phyloP scores from a whole-genome alignment of 345 rosid genomes.

The Acer negundo region DNA sequence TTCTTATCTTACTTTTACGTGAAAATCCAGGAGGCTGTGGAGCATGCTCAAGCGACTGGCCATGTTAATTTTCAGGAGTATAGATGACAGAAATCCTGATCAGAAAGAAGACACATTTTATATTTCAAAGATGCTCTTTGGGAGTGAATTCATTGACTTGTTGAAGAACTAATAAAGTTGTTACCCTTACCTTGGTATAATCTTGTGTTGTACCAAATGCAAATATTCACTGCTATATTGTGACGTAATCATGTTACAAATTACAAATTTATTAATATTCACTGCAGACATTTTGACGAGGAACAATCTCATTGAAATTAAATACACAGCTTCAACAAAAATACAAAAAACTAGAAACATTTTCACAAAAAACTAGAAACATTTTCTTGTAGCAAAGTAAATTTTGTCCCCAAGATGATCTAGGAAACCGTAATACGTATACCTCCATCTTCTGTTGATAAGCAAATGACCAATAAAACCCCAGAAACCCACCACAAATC shows the following conservation, averaged over 20 bases:
- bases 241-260: too few relatives aligned
- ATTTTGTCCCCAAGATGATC: neutral
- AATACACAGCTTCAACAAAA: too few relatives aligned
- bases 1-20: neutral
- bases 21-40: slow-evolving; percentile 74
- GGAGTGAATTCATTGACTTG: neutral
- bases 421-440: neutral
- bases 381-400: neutral
- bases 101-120: neutral
- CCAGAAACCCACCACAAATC: slow-evolving; percentile 1
- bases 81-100: slow-evolving; percentile 28
- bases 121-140: neutral
- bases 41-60: slow-evolving; percentile 7
- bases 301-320: too few relatives aligned
- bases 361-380: neutral
- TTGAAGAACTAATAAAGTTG: slow-evolving; percentile 6
- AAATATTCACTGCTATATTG: too few relatives aligned
- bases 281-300: too few relatives aligned
- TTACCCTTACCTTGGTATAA: neutral
- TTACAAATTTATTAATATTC: too few relatives aligned
- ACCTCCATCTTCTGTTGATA: neutral
- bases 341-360: neutral
- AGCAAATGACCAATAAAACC: neutral
- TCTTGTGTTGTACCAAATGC: neutral
- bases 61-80: slow-evolving; percentile 87